Percentiles rank a stretch among this genome's conserved stretches.
These are phyloP conservation scores for Steccherinum ochraceum DNA, from an alignment of 768 basidiomycete genomes.

Conservation along the genomic window DNA sequence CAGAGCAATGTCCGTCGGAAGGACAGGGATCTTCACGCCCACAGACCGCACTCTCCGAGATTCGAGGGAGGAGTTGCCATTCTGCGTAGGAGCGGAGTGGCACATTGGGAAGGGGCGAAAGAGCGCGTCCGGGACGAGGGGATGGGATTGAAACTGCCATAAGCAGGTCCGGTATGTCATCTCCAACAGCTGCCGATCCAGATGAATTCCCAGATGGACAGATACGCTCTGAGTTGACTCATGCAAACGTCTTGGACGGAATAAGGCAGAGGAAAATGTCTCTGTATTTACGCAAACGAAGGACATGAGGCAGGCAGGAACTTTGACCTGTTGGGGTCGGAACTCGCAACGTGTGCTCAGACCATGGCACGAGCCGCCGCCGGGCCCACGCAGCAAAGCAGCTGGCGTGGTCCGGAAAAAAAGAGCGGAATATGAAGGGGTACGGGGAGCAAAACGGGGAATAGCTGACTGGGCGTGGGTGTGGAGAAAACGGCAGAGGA, in stretches of 20 bases:
- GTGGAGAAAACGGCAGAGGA: conserved; percentile 12
- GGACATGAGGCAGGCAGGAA: not conserved
- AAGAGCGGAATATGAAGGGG: not conserved
- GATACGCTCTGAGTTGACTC: not conserved
- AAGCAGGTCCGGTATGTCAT: not conserved
- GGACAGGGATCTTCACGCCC: not conserved
- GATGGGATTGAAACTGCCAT: not conserved
- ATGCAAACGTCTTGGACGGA: not conserved
- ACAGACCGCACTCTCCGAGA: not conserved
- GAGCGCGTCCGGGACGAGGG: not conserved
- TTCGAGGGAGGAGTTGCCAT: conserved; percentile 1
- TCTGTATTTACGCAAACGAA: not conserved
- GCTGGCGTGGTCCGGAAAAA: not conserved
- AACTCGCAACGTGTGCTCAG: not conserved
- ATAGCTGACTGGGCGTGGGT: conserved; percentile 19
- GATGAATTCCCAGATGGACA: not conserved
- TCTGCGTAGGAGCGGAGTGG: not conserved
- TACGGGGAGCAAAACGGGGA: conserved; percentile 3
- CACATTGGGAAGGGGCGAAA: not conserved
- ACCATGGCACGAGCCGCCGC: too few species aligned
- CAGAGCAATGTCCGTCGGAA: not conserved
- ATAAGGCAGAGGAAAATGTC: not conserved
- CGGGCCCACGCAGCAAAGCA: too few species aligned
- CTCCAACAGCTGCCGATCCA: not conserved
- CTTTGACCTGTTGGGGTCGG: not conserved